Base-by-base conservation (phyloP, 306 rosid species). In the Medicago arabica region DNA sequence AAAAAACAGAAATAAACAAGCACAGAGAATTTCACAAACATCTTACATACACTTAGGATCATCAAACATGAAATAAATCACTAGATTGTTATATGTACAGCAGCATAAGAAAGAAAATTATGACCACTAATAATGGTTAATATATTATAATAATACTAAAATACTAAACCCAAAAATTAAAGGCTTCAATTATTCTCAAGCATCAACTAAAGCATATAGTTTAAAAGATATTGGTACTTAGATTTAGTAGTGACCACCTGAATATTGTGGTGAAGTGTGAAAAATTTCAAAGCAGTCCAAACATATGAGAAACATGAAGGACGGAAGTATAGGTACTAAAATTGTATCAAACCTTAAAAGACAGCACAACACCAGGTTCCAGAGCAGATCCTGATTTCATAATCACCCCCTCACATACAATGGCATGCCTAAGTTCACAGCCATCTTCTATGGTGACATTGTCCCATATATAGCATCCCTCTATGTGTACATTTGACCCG, bases 381-480 rank as follows among this genome's bases (percentile, higher is more conserved):
- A 92, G 75, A 69, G 85, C 82, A 77, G 97, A 90, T 82, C 97
- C 92, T 8, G 89, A 86, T 75, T 87, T 96, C 74, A 90, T 46
- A 55, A 78, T 75, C 81, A 89, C 99, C 85, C 98, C 98, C 81
- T 90, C 90, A 88, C 99, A 96, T 19, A 89, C 92, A 61, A 96
- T 88, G 73, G 94, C 92, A 88, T 92, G 90, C 75, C 81, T 86
- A 74, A 96, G 89, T 72, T 87, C 83, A 75, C 99, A 96, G 63
- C 90, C 96, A 91, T 96, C 97, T 89, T 92, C 97, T 79, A 96
- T 86, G 72, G 73, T 83, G 77, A 92, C 92, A 78, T 86, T 89
- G 82, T 89, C 82, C 98, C 98, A 96, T 80, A 96, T 73, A 79
- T 90, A 92, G 78, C 97, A 92, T 66, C 97, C 98, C 82, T 89